Conservation (phyloP, 768 basidiomycete species). For the Xanthoconium purpureum region DNA sequence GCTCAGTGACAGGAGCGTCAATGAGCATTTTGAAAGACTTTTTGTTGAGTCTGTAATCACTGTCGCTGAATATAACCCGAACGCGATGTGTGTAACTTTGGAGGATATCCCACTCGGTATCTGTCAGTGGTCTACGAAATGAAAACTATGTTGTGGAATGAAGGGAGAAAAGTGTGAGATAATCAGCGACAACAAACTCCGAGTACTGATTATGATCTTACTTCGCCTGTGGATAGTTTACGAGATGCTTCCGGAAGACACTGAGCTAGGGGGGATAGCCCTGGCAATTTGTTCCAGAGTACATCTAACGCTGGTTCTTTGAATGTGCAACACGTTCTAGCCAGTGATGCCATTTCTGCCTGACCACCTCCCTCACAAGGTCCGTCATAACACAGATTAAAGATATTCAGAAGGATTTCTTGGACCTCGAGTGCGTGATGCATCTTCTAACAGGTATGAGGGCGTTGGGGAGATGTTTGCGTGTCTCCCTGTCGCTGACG, state of each 20-base stretch:
- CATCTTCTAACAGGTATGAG: background rate
- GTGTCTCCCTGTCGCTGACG: too few relatives aligned
- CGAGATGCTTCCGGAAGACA: background rate
- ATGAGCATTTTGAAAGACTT: background rate
- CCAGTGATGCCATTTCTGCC: background rate
- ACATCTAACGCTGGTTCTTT: background rate
- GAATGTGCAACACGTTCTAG: background rate
- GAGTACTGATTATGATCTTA: background rate
- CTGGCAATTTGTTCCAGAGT: background rate
- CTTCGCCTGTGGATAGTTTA: background rate
- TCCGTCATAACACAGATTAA: background rate
- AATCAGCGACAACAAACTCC: background rate
- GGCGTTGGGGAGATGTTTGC: too few relatives aligned
- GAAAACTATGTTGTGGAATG: background rate
- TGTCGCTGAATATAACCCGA: too few relatives aligned
- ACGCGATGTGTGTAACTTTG: background rate
- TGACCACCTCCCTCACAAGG: background rate
- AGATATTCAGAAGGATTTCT: background rate
- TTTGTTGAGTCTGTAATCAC: background rate
- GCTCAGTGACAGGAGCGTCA: background rate
- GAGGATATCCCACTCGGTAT: background rate
- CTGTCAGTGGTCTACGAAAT: background rate
- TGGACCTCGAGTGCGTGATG: background rate
- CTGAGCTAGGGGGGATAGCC: background rate
- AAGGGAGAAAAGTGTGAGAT: background rate